A percentile compares a stretch with the other conserved stretches of the same genome.
Evolutionary conservation across 2,329 filamentous ascomycete genomes (phyloP).

Genomic region (Colletotrichum plurivorum): DNA sequence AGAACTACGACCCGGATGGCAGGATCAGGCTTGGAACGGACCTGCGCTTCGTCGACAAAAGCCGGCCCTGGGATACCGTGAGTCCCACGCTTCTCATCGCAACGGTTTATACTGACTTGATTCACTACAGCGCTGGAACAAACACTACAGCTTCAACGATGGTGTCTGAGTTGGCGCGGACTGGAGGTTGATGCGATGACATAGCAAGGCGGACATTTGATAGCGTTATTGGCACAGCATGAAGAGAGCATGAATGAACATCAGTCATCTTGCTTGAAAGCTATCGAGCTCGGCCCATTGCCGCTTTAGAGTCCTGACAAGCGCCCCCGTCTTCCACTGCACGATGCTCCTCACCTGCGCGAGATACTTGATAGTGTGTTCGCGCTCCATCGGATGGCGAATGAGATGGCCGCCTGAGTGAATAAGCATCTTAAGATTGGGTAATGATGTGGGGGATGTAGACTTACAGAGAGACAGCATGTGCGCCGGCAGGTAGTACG

Average conservation of each 20-base stretch:
- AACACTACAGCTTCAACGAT: constrained; percentile 31
- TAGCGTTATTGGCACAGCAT: no score
- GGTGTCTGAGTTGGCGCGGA: background rate
- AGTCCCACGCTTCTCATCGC: background rate
- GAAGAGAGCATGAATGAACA: background rate
- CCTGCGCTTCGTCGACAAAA: constrained; percentile 66
- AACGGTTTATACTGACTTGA: background rate
- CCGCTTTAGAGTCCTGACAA: constrained; percentile 40
- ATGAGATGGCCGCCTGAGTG: constrained; percentile 29
- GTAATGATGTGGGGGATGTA: fast-evolving
- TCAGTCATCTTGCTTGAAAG: constrained; percentile 24
- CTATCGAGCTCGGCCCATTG: constrained; percentile 36
- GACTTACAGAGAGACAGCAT: constrained; percentile 43
- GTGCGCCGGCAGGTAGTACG: constrained; percentile 43
- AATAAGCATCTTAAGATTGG: constrained; percentile 7
- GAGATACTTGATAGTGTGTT: constrained; percentile 43
- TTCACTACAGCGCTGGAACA: constrained; percentile 17
- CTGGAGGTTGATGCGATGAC: background rate
- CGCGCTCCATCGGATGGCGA: constrained; percentile 21
- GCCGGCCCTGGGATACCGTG: constrained; percentile 64
- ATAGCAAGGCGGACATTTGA: no score
- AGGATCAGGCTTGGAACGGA: constrained; percentile 70
- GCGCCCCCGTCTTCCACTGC: constrained; percentile 34
- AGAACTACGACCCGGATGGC: constrained; percentile 66
- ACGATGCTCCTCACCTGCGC: constrained; percentile 30